Percentiles rank a stretch among this genome's conserved stretches.
phyloP scores from a whole-genome alignment of 768 basidiomycete genomes.

The Psilocybe azurescens region DNA sequence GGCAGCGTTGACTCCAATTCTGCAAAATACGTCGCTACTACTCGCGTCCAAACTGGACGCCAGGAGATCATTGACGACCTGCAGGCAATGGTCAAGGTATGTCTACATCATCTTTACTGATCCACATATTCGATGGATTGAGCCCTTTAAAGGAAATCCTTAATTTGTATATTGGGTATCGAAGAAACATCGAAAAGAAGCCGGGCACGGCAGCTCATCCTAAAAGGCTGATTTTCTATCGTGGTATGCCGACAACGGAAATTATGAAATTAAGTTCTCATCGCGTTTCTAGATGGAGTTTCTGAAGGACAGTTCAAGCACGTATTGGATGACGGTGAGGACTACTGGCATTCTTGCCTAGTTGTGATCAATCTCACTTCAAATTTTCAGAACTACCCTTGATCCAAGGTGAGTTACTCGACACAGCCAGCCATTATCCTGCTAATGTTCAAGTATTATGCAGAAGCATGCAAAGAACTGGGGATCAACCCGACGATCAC shows the following conservation, averaged over 20 bases:
- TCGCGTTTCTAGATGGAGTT: constrained; percentile 46
- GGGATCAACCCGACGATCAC: constrained; percentile 71
- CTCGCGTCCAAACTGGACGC: constrained; percentile 68
- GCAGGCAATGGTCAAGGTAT: constrained; percentile 64
- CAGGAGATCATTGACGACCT: constrained; percentile 81
- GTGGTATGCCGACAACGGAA: constrained; percentile 46
- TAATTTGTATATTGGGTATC: constrained; percentile 61
- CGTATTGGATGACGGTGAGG: constrained; percentile 60
- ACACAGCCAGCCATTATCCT: not conserved
- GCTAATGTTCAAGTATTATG: not conserved
- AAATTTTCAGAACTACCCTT: constrained; percentile 55
- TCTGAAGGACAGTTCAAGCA: constrained; percentile 59
- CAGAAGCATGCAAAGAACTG: constrained; percentile 68
- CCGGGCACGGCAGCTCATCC: constrained; percentile 45
- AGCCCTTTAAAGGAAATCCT: constrained; percentile 51
- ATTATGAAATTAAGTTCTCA: too few species aligned
- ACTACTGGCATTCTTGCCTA: not conserved
- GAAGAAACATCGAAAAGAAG: constrained; percentile 53
- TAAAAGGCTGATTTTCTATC: constrained; percentile 76
- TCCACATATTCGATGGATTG: not conserved
- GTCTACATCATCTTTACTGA: constrained; percentile 2
- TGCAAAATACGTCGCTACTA: constrained; percentile 74
- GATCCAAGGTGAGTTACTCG: constrained; percentile 50
- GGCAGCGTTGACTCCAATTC: constrained; percentile 78
- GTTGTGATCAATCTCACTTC: not conserved